Conservation (phyloP, 371 early-diverging fungal genomes). For the Mucor velutinosus region DNA sequence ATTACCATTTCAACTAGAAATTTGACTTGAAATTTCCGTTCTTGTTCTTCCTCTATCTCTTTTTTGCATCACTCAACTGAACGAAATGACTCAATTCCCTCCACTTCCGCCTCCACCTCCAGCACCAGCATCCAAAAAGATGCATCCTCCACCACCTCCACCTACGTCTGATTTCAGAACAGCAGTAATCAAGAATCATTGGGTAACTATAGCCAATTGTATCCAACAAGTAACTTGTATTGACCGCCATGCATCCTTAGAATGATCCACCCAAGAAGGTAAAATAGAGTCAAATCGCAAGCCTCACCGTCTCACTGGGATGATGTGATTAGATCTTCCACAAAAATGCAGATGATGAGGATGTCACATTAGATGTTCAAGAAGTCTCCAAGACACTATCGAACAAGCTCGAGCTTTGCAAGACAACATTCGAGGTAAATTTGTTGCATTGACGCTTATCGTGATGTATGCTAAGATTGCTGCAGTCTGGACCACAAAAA, state of each 20-base stretch:
- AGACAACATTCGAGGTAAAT: conserved; percentile 15
- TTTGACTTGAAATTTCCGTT: background rate
- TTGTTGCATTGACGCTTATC: background rate
- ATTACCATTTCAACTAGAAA: background rate
- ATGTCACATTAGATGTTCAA: conserved; percentile 10
- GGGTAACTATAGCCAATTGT: conserved; percentile 23
- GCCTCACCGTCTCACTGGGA: conserved; percentile 5
- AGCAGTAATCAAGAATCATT: conserved; percentile 49
- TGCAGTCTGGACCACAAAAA: conserved; percentile 54
- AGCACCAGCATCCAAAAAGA: background rate
- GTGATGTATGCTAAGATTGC: background rate
- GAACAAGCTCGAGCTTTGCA: conserved; percentile 15
- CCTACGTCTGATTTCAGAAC: conserved; percentile 42
- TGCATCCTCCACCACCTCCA: background rate
- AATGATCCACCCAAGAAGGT: conserved; percentile 56
- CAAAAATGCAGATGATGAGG: conserved; percentile 4
- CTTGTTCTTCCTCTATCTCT: background rate
- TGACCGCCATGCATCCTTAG: conserved; percentile 6
- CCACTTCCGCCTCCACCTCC: conserved; percentile 11
- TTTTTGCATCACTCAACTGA: background rate
- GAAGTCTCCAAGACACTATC: conserved; percentile 4
- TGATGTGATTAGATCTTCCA: conserved; percentile 10
- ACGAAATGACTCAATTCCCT: background rate
- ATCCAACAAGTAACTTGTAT: background rate
- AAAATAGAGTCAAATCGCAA: conserved; percentile 4